A percentile compares a stretch with the other conserved stretches of the same genome.
Conservation (phyloP, 176 grass and related monocot genomes). For the Hordeum vulgare region MorexV3_pseudomolecules_assembly NC_058518.1:114391561-114392060, state of each 20-base stretch:
- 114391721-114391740: conserved; percentile 29
- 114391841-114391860: conserved; percentile 47
- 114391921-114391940: conserved; percentile 29
- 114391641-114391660: conserved; percentile 18
- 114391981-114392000: conserved; percentile 50
- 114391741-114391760: conserved; percentile 57
- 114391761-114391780: conserved; percentile 60
- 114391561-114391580: conserved; percentile 6
- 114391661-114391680: conserved; percentile 22
- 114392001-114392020: conserved; percentile 39
- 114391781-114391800: neutral
- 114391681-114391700: conserved; percentile 13
- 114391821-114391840: conserved; percentile 62
- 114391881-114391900: conserved; percentile 50
- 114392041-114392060: conserved; percentile 56
- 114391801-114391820: conserved; percentile 45
- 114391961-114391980: conserved; percentile 55
- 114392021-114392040: conserved; percentile 58
- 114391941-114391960: conserved; percentile 47
- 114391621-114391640: neutral
- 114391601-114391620: neutral
- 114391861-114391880: conserved; percentile 47
- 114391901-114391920: conserved; percentile 39
- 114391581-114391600: conserved; percentile 23
- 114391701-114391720: conserved; percentile 12